Percentiles rank a stretch among this genome's conserved stretches.
Conservation (phyloP, 2,329 filamentous ascomycete genomes). For the Colletotrichum sp. region DNA sequence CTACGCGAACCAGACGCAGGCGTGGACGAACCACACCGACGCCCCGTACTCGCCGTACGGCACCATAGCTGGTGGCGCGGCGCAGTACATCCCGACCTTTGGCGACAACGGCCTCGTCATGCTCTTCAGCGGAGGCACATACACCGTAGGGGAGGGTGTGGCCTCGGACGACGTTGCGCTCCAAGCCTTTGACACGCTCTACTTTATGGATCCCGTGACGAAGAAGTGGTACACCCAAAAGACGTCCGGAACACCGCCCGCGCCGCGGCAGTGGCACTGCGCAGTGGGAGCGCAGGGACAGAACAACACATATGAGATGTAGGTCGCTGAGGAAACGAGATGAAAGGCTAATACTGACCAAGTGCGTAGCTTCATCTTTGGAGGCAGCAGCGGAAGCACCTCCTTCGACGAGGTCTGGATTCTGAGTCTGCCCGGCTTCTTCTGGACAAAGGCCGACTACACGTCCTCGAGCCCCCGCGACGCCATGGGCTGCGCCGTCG, state of each 20-base stretch:
- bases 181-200: slow-evolving; percentile 12
- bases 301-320: slow-evolving; percentile 23
- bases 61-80: not conserved
- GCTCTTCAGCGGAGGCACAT: slow-evolving; percentile 10
- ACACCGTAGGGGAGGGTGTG: not conserved
- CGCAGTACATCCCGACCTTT: slow-evolving; percentile 13
- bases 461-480: slow-evolving; percentile 3
- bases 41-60: slow-evolving; percentile 12
- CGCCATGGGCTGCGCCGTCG: slow-evolving; percentile 8
- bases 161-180: not conserved
- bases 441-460: slow-evolving; percentile 21
- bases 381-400: slow-evolving; percentile 7
- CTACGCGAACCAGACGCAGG: slow-evolving; percentile 2
- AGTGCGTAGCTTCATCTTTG: slow-evolving; percentile 18
- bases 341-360: not conserved
- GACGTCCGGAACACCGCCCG: slow-evolving; percentile 16
- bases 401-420: slow-evolving; percentile 17
- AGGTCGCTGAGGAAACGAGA: not conserved
- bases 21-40: slow-evolving; percentile 13
- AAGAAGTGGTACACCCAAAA: slow-evolving; percentile 19
- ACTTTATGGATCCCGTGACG: slow-evolving; percentile 20
- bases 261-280: slow-evolving; percentile 14
- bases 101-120: slow-evolving; percentile 20
- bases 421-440: slow-evolving; percentile 22
- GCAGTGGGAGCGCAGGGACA: slow-evolving; percentile 7